Evolutionary conservation across 169 alveolate species (phyloP).

Genomic region (Blepharisma undulans): DNA sequence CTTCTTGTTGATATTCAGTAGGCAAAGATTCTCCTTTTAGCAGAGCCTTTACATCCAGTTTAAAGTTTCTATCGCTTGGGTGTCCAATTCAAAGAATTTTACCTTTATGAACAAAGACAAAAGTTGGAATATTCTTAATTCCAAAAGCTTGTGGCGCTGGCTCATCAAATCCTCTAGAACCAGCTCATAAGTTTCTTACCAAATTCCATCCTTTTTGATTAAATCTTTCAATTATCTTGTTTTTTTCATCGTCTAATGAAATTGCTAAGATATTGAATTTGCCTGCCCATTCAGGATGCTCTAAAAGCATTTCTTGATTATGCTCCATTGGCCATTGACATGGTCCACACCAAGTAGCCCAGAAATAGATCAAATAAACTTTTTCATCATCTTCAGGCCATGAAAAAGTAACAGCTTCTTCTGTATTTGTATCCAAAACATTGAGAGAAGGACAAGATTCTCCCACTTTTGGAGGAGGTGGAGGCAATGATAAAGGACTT

Average conservation of each 20-base stretch:
- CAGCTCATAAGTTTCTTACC: slow-evolving; percentile 17
- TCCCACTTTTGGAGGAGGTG: not conserved
- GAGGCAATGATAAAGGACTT: not conserved
- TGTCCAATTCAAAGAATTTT: not conserved
- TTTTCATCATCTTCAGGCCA: not conserved
- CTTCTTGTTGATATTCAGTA: not conserved
- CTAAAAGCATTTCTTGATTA: slow-evolving; percentile 33
- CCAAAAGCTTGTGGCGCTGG: not conserved
- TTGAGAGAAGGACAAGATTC: not conserved
- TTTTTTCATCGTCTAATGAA: slow-evolving; percentile 39
- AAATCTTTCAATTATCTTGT: slow-evolving; percentile 30
- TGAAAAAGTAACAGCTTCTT: not conserved
- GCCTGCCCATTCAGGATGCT: slow-evolving; percentile 37
- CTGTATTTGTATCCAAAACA: not conserved
- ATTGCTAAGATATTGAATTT: slow-evolving; percentile 35
- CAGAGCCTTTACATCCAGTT: not conserved
- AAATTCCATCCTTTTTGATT: slow-evolving; percentile 33
- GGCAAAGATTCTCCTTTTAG: not conserved
- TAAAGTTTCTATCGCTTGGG: not conserved
- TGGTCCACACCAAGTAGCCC: slow-evolving; percentile 56
- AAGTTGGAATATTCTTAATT: not conserved
- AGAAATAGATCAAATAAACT: slow-evolving; percentile 6
- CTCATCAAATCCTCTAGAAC: not conserved
- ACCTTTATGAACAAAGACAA: not conserved
- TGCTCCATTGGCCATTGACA: slow-evolving; percentile 30